Conservation (phyloP, 1,284 basidiomycete genomes). For the Leucoagaricus sp. region DNA sequence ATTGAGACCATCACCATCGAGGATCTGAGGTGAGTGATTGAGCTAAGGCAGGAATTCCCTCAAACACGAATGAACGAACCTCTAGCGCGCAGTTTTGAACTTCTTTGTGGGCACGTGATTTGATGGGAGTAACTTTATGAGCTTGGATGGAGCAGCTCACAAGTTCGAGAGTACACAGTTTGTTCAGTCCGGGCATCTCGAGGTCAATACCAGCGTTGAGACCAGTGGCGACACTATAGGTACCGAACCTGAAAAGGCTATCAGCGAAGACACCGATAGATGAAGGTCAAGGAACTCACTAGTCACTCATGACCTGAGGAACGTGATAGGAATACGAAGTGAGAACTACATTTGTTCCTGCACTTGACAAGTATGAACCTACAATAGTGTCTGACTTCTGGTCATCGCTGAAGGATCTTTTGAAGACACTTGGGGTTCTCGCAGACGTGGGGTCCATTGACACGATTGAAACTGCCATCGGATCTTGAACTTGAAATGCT, state of each 20-base stretch:
- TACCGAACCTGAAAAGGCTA: conserved; percentile 56
- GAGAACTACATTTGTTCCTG: too few species aligned
- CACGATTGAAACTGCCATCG: conserved; percentile 59
- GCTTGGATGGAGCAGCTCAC: conserved; percentile 63
- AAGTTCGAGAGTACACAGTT: conserved; percentile 67
- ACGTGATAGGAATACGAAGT: too few species aligned
- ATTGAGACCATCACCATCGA: conserved; percentile 69
- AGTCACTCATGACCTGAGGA: conserved; percentile 76
- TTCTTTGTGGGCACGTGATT: conserved; percentile 67
- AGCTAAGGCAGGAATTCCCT: background rate
- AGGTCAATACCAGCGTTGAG: conserved; percentile 79
- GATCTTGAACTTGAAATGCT: too few species aligned
- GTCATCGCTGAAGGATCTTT: conserved; percentile 70
- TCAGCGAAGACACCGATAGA: background rate
- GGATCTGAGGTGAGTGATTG: conserved; percentile 40
- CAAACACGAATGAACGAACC: conserved; percentile 43
- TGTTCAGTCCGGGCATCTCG: conserved; percentile 77
- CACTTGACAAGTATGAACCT: too few species aligned
- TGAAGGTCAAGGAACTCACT: conserved; percentile 44
- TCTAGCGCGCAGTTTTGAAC: conserved; percentile 63
- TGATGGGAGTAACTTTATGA: conserved; percentile 66
- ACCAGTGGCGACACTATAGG: conserved; percentile 64
- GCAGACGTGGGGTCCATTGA: conserved; percentile 71
- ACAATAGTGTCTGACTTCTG: conserved; percentile 72
- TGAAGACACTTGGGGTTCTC: conserved; percentile 66